Conservation (phyloP, 768 basidiomycete genomes). For the Lentinula edodes region DNA sequence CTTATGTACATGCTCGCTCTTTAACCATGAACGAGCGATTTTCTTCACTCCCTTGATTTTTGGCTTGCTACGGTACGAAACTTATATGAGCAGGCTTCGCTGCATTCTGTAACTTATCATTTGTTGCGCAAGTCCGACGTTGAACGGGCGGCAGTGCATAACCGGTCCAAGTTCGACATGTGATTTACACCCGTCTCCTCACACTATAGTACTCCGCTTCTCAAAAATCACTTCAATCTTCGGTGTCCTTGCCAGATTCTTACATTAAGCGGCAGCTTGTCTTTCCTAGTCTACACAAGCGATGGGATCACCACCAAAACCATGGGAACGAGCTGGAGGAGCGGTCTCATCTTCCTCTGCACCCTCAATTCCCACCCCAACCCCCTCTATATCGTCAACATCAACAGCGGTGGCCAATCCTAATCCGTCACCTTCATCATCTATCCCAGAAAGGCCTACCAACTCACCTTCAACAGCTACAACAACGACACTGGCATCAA, state of each 20-base stretch:
- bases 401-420: conserved; percentile 11
- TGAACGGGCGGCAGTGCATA: not conserved
- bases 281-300: not conserved
- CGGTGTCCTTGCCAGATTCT: too few species aligned
- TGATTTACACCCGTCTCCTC: not conserved
- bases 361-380: conserved; percentile 20
- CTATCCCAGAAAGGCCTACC: conserved; percentile 62
- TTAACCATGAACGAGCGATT: too few species aligned
- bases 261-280: too few species aligned
- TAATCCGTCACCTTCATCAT: conserved; percentile 23
- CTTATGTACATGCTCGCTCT: too few species aligned
- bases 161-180: not conserved
- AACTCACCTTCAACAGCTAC: conserved; percentile 36
- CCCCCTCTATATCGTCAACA: conserved; percentile 20
- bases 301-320: conserved; percentile 86
- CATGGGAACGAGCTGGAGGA: conserved; percentile 68
- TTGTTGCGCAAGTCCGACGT: too few species aligned
- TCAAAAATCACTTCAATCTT: too few species aligned
- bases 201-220: too few species aligned
- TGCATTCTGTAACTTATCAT: too few species aligned
- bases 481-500: conserved; percentile 29
- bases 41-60: too few species aligned
- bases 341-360: conserved; percentile 27
- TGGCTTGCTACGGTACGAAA: too few species aligned
- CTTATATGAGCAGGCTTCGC: too few species aligned